Conservation (phyloP, 2,329 filamentous ascomycete species). For the Hirsutella rhossiliensis region DNA sequence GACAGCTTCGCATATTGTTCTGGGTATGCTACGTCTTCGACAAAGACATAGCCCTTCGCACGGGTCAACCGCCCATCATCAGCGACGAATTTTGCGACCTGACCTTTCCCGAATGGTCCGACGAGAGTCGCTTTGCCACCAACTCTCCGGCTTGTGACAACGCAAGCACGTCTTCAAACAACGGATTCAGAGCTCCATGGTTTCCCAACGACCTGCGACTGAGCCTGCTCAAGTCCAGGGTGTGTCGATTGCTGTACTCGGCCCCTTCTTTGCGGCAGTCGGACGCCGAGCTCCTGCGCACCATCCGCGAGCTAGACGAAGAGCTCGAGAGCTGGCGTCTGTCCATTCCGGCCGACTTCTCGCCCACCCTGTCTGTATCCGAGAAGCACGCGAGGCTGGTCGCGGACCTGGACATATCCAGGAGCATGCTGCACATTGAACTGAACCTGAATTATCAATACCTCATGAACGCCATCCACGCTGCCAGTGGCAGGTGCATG, state of each 20-base stretch:
- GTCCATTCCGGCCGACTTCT: constrained; percentile 29
- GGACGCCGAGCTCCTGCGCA: constrained; percentile 39
- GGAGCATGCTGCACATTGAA: constrained; percentile 33
- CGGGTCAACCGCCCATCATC: constrained; percentile 38
- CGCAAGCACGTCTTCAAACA: neutral
- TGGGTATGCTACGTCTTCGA: constrained; percentile 44
- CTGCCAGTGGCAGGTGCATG: constrained; percentile 39
- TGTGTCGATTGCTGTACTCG: constrained; percentile 36
- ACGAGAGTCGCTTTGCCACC: constrained; percentile 9
- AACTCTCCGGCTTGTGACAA: too few relatives aligned
- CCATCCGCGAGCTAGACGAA: constrained; percentile 44
- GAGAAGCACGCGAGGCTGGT: constrained; percentile 13
- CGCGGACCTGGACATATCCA: constrained; percentile 11
- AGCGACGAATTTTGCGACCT: constrained; percentile 40
- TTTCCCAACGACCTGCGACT: constrained; percentile 35
- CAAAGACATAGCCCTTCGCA: constrained; percentile 42
- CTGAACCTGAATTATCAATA: constrained; percentile 43
- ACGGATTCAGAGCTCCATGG: constrained; percentile 16
- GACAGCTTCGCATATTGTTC: constrained; percentile 31
- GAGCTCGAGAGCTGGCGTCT: constrained; percentile 43
- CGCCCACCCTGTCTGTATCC: constrained; percentile 33
- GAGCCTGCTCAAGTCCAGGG: constrained; percentile 37
- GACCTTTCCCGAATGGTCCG: constrained; percentile 27
- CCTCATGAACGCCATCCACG: constrained; percentile 41
- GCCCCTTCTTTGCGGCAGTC: constrained; percentile 32